Evolutionary conservation across 768 basidiomycete genomes (phyloP), one percentile per base, ranked within the genome.

Genomic region (Pseudohyphozyma bogoriensis): DNA sequence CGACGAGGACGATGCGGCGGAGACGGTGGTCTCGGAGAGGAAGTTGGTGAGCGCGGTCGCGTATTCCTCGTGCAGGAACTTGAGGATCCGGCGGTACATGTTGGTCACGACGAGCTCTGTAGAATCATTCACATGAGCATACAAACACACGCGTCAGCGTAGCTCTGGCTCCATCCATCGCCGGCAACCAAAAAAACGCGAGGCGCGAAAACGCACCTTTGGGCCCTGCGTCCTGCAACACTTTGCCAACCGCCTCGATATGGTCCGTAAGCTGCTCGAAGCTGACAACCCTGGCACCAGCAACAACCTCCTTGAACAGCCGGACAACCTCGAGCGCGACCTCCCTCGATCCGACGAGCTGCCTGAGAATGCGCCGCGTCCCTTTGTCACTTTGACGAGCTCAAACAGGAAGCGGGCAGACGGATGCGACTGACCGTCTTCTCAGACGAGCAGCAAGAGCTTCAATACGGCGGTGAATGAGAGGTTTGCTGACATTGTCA

Each of bases 61-160:
- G 73, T 90, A 92, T 71, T 99, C 95, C 74, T 99, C 95, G 52
- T 90, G 82, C 59, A 99, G 85, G 70, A 95, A 86, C 71, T 92
- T 89, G 31, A 96, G 77, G 28, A 96, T 84, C 70, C 89, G 89
- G 40, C 91, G 83, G 42, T 92, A 85, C 26, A 92, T 92, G 72
- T 97, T 97, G 28, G 90, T 90, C 37, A 95, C 86, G 47, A 90
- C 87, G 71, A 92, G 85, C 72, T 99, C 95, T 96, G 74, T n/a
- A n/a, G n/a, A n/a, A n/a, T n/a, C n/a, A n/a, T n/a, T n/a, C n/a
- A n/a, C n/a, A n/a, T n/a, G n/a, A n/a, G 7, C 8, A 24, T n/a
- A 20, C 35, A 42, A 18, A 49, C 24, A 12, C n/a, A 9, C 18
- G 13, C 22, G 28, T 31, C 35, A 56, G 45, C 6, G 26, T 9